Conservation (phyloP, 352 stramenopile genomes). For the Phytophthora macrochlamydospora region DNA sequence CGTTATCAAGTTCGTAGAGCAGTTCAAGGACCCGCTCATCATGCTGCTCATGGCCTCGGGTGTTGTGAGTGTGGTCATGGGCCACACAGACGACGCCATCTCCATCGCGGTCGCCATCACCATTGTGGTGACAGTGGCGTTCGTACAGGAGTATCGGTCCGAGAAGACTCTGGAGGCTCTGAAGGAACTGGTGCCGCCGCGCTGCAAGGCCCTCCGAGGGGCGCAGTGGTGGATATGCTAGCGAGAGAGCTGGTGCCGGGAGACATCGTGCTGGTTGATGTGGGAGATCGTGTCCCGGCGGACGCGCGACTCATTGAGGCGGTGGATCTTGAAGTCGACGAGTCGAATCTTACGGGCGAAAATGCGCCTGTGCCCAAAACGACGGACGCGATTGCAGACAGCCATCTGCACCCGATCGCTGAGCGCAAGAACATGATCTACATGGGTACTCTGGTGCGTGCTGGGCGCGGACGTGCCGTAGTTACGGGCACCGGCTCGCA, state of each 20-base stretch:
- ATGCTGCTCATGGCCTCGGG: constrained; percentile 95
- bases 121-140: constrained; percentile 97
- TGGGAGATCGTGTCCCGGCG: constrained; percentile 93
- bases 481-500: constrained; percentile 93
- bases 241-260: constrained; percentile 84
- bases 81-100: constrained; percentile 95
- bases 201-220: constrained; percentile 67
- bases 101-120: constrained; percentile 95
- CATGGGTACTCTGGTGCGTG: constrained; percentile 95
- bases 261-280: constrained; percentile 88
- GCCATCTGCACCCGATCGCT: constrained; percentile 70
- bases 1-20: constrained; percentile 90
- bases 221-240: constrained; percentile 61
- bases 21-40: constrained; percentile 98
- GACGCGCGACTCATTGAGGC: constrained; percentile 93
- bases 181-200: constrained; percentile 80
- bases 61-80: constrained; percentile 90
- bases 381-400: constrained; percentile 63
- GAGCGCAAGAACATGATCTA: constrained; percentile 95
- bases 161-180: constrained; percentile 88
- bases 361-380: constrained; percentile 84
- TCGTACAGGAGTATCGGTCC: constrained; percentile 89
- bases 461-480: constrained; percentile 91
- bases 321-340: constrained; percentile 89
- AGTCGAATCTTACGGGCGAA: constrained; percentile 96